Evolutionary conservation across 495 filamentous ascomycete species (phyloP), one percentile per base, ranked within the genome.

Genomic region (Beverwykella pulmonaria): DNA sequence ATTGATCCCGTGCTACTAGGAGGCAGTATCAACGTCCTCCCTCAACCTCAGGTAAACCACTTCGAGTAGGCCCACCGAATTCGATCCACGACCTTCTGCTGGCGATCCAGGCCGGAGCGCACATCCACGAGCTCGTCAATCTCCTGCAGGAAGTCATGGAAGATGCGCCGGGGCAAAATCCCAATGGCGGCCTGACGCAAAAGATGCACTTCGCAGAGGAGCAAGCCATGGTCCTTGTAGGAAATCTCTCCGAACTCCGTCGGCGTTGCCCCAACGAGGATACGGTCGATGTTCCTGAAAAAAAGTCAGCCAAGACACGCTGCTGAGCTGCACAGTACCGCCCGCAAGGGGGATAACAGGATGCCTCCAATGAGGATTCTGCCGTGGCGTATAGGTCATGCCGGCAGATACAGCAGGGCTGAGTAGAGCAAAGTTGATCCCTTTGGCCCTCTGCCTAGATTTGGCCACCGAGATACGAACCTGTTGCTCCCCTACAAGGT

Each of bases 201-300:
- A 30, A 89, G 80, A 60, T 97, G 90, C 6, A 91, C 87, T 67
- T 98, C 93, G 76, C 90, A 96, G 23, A 98, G 81, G 32, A 98
- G 81, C 32, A 96, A 82, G 27, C 94, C 94, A 68, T 93, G 90
- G 68, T 97, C 92, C 73, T 92, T 93, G 81, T 95, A 96, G 2
- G 86, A 85, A 23, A 97, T 80, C 63, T 88, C 80, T 6, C 88
- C 89, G 39, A 82, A 82, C 27, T 83, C 77, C 0, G 85, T 83
- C 1, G 85, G 80, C n/a, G 81, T 81, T 2, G 90, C 86, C 29
- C 82, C 82, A 17, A 77, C 87, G 20, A 98, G 78, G 47, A 94
- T 92, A 32, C 92, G 88, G 73, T 96, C 90, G 62, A 96, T 88
- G 39, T 74, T 71, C 25, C 69, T 73, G 32, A 9, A 25, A 14